Evolutionary conservation across 176 grass and related monocot genomes (phyloP), one percentile per base, ranked within the genome.

Genomic region (Aechmea fasciata): DNA sequence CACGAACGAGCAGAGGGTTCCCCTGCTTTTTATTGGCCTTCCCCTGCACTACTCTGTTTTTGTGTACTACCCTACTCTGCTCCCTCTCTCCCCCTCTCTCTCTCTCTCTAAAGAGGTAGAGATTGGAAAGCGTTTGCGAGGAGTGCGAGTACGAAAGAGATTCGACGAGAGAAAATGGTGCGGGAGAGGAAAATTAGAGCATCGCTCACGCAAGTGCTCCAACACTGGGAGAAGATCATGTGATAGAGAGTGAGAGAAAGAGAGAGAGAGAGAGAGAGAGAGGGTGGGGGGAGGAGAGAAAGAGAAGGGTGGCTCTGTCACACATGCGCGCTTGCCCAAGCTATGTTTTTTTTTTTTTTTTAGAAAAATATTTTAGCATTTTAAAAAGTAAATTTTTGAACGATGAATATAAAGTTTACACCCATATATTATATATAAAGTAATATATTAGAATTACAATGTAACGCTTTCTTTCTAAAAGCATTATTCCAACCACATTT

Each of bases 181-280:
- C 15, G 11, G 12, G 18, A 14, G 10, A 14, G 64, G 66, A 66
- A 76, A 51, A 79, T 52, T 51, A 70, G 73, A 69, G 57, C 47
- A 77, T 15, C 14, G 64, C 69, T 69, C 69, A 77, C 73, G 72
- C 55, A 65, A 79, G 67, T 10, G 69, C 20, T 17, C 71, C 41
- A 53, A 62, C 15, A 63, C 74, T 50, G 50, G 63, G 54, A 68
- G 53, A 68, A 69, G 24, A 71, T 72, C 49, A 33, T 52, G 74
- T 13, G 49, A 8, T 71, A 19, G 4, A 48, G 78, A n/a, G 49
- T 7, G 4, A 7, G 33, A 41, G 33, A 41, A 3, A 5, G 33
- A 41, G 33, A 41, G 25, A 8, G 76, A 19, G 33, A 48, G 78
- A n/a, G 49, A 33, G 29, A 3, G 29, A 33, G 29, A 33, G 28